These are phyloP conservation scores for Ramularia endophylla DNA, from an alignment of 2,329 filamentous ascomycete species.

Conservation along the genomic window DNA sequence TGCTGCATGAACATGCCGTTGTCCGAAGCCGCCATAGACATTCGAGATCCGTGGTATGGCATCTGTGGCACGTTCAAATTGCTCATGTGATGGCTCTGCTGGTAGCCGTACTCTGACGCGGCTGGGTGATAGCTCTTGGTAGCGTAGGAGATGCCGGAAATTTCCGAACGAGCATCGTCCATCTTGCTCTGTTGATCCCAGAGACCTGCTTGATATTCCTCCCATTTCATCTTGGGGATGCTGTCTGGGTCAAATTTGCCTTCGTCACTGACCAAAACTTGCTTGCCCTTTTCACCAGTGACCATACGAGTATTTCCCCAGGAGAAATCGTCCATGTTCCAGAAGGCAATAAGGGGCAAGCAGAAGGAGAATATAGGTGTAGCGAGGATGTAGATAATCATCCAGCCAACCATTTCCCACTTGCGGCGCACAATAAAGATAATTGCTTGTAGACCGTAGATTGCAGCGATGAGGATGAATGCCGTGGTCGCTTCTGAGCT, in stretches of 20 bases:
- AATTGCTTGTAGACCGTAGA: constrained; percentile 93
- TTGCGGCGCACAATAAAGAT: constrained; percentile 96
- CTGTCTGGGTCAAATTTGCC: constrained; percentile 92
- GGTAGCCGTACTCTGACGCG: constrained; percentile 57
- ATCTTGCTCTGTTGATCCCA: constrained; percentile 91
- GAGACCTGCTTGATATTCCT: constrained; percentile 95
- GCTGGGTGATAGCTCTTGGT: constrained; percentile 67
- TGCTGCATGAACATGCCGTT: constrained; percentile 28
- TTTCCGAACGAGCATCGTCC: constrained; percentile 73
- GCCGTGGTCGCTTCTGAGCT: constrained; percentile 72
- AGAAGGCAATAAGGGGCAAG: constrained; percentile 91
- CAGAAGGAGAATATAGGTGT: constrained; percentile 88
- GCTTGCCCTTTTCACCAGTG: constrained; percentile 85
- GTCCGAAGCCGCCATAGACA: constrained; percentile 73
- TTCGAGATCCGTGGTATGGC: constrained; percentile 51
- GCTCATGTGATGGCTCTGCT: constrained; percentile 50
- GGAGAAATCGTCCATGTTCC: constrained; percentile 99
- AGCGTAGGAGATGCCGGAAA: constrained; percentile 90
- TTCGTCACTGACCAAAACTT: constrained; percentile 90
- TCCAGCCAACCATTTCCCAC: constrained; percentile 99
- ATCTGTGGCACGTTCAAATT: constrained; percentile 50
- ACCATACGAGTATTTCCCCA: constrained; percentile 99
- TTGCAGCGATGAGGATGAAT: constrained; percentile 86
- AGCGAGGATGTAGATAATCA: constrained; percentile 89
- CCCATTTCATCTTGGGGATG: constrained; percentile 98